Base-by-base conservation (phyloP, 2,329 filamentous ascomycete genomes). In the Simplicillium aogashimaense region DNA sequence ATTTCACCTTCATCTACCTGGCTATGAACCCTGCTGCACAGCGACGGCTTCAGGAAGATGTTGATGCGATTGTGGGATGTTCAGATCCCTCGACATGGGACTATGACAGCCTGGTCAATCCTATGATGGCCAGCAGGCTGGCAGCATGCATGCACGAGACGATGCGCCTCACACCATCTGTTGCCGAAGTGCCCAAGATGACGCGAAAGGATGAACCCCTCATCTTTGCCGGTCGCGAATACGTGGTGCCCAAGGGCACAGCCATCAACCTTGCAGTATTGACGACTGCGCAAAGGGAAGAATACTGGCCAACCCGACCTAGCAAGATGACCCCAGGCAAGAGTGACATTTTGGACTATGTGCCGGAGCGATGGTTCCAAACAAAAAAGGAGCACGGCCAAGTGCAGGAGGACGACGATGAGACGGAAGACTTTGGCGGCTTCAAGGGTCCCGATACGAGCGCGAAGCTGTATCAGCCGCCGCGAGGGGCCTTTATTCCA, bases 71-170 rank as follows among this genome's bases (percentile, higher is more conserved):
- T 9, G 66, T 89, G 20, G 74, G 74, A 16, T 65, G 70, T 29
- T 60, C 65, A 13, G 72, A 81, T 16, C 70, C 77, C 4, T 58
- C 60, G 1, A 67, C 73, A 7, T 90, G 85, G 86, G 70, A 78
- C 50, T 90, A 86, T 55, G 83, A 89, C 35, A 60, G 65, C 10
- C 66, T 76, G 49, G 69, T 89, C 45, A 78, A 76, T 34, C 65
- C 71, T 8, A 69, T 92, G 43, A 74, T 86, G 48, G 75, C 71
- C 10, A 78, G 79, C 44, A 81, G 86, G 69, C 63, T 81, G 9
- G 86, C 81, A 14, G 85, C 86, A 4, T 74, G 82, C 50, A 74
- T 90, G 70, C 85, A 87, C 53, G 86, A 92, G 64, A 79, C 81
- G 30, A 68, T 92, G 39, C 78, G 86, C 10, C 52, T 88, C 33